Conservation (phyloP, 106 monocot genomes). For the Hemerocallis citrina region DNA sequence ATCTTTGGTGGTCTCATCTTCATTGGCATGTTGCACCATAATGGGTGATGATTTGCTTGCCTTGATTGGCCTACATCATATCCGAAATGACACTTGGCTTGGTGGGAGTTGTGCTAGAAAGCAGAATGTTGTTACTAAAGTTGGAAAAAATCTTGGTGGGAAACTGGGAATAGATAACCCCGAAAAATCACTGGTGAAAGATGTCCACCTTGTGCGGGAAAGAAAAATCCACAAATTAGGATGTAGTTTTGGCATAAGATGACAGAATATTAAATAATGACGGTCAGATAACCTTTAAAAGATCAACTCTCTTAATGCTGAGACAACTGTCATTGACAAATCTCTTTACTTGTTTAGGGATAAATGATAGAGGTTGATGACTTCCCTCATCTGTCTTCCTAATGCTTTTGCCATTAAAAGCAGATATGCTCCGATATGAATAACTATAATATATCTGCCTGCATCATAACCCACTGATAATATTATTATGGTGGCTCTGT, state of each 20-base stretch:
- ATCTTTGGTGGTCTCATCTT: not conserved
- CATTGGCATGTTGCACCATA: not conserved
- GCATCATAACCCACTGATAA: not conserved
- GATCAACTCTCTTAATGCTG: not conserved
- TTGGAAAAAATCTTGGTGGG: not conserved
- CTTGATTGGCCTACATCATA: not conserved
- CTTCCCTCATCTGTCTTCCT: not conserved
- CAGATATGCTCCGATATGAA: not conserved
- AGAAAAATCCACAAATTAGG: not conserved
- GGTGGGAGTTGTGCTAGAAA: slow-evolving; percentile 1
- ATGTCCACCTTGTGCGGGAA: too few species aligned
- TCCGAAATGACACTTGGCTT: not conserved
- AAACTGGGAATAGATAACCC: not conserved
- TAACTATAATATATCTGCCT: not conserved
- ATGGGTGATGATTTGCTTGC: not conserved
- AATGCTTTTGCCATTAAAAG: not conserved
- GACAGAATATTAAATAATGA: not conserved
- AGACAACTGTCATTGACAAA: not conserved
- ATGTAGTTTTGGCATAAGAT: not conserved
- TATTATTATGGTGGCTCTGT: not conserved
- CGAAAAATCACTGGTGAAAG: not conserved
- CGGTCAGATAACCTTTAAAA: not conserved
- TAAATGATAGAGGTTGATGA: not conserved
- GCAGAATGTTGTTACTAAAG: not conserved
- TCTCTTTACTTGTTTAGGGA: not conserved